These are phyloP conservation scores for Nemania bipapillata DNA, from an alignment of 2,329 filamentous ascomycete species.

Conservation along the genomic window DNA sequence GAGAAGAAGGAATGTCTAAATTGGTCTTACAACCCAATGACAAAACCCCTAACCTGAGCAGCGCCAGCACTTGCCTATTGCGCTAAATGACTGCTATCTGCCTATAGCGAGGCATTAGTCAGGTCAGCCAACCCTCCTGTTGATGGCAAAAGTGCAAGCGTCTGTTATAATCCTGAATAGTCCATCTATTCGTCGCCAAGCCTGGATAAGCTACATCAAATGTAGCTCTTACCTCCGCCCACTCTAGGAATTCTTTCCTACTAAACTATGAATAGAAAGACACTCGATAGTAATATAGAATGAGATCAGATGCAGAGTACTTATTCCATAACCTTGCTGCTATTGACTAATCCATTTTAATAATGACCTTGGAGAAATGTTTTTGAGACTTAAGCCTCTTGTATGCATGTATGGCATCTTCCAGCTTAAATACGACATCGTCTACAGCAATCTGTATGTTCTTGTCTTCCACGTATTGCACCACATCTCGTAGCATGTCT, in stretches of 20 bases:
- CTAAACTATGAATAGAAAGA: background rate
- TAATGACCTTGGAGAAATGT: conserved; percentile 40
- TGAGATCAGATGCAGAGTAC: background rate
- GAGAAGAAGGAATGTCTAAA: background rate
- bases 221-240: background rate
- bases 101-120: background rate
- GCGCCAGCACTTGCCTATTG: background rate
- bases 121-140: background rate
- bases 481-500: conserved; percentile 36
- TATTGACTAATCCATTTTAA: conserved; percentile 21
- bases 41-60: background rate
- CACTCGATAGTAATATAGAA: background rate
- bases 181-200: background rate
- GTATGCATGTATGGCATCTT: conserved; percentile 35
- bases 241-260: background rate
- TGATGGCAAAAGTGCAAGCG: background rate
- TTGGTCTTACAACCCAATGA: background rate
- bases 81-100: background rate
- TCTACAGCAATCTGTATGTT: conserved; percentile 35
- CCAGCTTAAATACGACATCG: conserved; percentile 32
- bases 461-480: conserved; percentile 37
- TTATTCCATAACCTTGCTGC: background rate
- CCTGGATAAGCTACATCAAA: background rate
- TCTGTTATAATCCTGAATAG: conserved; percentile 9
- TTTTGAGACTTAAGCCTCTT: conserved; percentile 35